phyloP scores from a whole-genome alignment of 768 basidiomycete species.

The Lactifluus echinatus region DNA sequence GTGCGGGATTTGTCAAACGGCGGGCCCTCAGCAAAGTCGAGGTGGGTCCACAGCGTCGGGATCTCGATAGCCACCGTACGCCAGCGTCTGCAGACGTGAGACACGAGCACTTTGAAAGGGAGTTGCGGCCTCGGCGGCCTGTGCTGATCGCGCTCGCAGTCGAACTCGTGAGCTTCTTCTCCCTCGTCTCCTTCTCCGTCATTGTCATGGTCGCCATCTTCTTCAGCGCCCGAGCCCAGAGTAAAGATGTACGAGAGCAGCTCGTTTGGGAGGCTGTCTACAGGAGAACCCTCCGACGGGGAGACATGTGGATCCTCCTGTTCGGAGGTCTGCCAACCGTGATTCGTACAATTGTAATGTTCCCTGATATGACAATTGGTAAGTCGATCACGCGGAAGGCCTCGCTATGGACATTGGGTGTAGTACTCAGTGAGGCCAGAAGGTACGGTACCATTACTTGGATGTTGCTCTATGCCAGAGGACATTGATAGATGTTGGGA shows the following conservation, averaged over 20 bases:
- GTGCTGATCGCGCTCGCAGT: too few species aligned
- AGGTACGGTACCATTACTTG: neutral
- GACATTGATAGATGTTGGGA: neutral
- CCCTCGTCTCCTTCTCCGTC: conserved; percentile 21
- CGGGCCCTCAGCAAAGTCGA: conserved; percentile 33
- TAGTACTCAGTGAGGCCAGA: neutral
- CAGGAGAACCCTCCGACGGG: conserved; percentile 12
- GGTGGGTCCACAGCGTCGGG: conserved; percentile 47
- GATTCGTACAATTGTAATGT: neutral
- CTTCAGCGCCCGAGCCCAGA: conserved; percentile 18
- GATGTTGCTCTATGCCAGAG: neutral
- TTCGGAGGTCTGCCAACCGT: neutral
- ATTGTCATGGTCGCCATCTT: conserved; percentile 24
- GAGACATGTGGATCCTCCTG: neutral
- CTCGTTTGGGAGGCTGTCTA: conserved; percentile 49
- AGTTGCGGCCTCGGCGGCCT: conserved; percentile 13
- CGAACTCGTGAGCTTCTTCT: conserved; percentile 10
- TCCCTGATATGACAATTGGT: neutral
- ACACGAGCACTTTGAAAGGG: conserved; percentile 46
- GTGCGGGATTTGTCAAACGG: conserved; percentile 37
- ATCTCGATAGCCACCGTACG: conserved; percentile 43
- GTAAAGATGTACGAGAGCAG: conserved; percentile 40
- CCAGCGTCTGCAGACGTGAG: conserved; percentile 57
- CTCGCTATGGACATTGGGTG: neutral
- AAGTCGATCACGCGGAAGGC: neutral